Percentiles rank a stretch among this genome's conserved stretches.
These are phyloP conservation scores for Leccinum truebloodii DNA, from an alignment of 768 basidiomycete genomes.

Conservation along the genomic window DNA sequence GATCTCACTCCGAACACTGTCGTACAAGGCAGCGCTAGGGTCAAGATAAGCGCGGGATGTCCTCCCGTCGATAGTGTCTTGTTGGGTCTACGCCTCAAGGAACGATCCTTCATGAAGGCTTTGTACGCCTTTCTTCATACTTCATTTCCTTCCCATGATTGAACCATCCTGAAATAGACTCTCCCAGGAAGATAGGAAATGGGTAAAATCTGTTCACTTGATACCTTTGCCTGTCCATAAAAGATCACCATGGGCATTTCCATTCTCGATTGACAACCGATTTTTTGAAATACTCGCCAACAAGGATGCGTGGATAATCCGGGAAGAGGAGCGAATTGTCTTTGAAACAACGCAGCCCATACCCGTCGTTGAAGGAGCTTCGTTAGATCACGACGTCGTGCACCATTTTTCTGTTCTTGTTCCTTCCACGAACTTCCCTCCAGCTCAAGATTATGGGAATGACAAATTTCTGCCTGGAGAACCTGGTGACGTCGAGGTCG, in stretches of 20 bases:
- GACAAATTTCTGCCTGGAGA: background rate
- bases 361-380: background rate
- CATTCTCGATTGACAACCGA: background rate
- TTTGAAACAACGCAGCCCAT: slow-evolving; percentile 20
- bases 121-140: slow-evolving; percentile 6
- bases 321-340: slow-evolving; percentile 20
- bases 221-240: background rate
- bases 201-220: background rate
- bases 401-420: slow-evolving; percentile 20
- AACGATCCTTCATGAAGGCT: slow-evolving; percentile 22
- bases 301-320: slow-evolving; percentile 17
- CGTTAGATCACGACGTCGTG: background rate
- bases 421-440: slow-evolving; percentile 25
- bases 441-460: slow-evolving; percentile 1
- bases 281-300: slow-evolving; percentile 4
- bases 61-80: slow-evolving; percentile 7
- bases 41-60: slow-evolving; percentile 18
- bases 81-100: slow-evolving; percentile 18
- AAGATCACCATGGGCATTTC: background rate
- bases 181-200: slow-evolving; percentile 2
- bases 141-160: background rate
- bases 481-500: background rate
- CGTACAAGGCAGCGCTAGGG: slow-evolving; percentile 14
- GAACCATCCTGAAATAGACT: background rate
- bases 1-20: slow-evolving; percentile 17